Base-by-base conservation (phyloP, 495 filamentous ascomycete species). In the Halenospora varia region DNA sequence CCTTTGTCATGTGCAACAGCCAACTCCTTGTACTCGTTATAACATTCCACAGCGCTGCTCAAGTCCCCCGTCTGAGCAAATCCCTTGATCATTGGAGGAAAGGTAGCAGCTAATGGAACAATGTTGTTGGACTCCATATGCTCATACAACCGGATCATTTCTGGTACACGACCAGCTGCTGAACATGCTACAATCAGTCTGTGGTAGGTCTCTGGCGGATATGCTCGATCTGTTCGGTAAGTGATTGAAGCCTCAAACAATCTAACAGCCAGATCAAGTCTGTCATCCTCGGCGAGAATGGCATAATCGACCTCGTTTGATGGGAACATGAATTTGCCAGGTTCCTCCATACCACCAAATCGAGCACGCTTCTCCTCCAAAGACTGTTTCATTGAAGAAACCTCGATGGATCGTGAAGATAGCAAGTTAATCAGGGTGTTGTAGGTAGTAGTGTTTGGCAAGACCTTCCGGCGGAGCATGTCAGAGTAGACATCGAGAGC, bases 401-500 rank as follows among this genome's bases (percentile, higher is more conserved):
- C 81, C 63, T 93, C 85, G 50, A 92, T 78, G 41, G 91, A 89
- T 29, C 89, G 87, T 18, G 82, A 77, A 20, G 92, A 87, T 26
- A 97, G 81, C 40, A 96, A 73, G 60, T 88, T 82, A 57, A 98
- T 87, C 10, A 98, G 73, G 2, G 87, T 90, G 65, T 89, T 82
- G 72, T 95, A 97, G 6, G 92, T 97, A 52, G 85, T 80, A 56
- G 86, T 84, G 66, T 95, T 86, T 15, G 93, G 93, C 23, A 78
- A 71, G 42, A 97, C 85, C 64, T 86, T 87, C 48, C 92, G 88
- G 58, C 88, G 82, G 62, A 96, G 86, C 93, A 98, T 96, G 69
- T 97, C 90, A 42, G 90, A 87, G 74, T 97, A 97, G 56, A 97
- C 87, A 77, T 92, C 91, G 48, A 97, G 81, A 4, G 89, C 92